Percentiles rank a stretch among this genome's conserved stretches.
These are phyloP conservation scores for Rhynchospora breviuscula DNA, from an alignment of 176 grass and related monocot species.

Conservation along the genomic window DNA sequence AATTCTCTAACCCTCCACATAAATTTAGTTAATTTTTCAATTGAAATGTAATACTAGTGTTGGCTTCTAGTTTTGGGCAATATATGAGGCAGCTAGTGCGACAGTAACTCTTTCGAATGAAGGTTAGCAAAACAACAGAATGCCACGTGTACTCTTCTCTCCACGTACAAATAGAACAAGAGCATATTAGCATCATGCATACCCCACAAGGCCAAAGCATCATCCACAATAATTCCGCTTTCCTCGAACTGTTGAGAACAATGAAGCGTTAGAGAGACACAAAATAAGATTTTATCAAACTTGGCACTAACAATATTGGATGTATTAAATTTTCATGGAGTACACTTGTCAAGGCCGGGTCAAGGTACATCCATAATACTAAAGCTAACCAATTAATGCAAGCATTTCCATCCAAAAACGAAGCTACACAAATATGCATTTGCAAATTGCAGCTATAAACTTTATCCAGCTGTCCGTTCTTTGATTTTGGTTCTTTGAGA, in stretches of 20 bases:
- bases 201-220: neutral
- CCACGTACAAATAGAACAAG: neutral
- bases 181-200: neutral
- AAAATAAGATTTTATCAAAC: too few species aligned
- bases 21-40: neutral
- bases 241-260: neutral
- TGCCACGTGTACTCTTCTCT: neutral
- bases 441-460: too few species aligned
- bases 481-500: too few species aligned
- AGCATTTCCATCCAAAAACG: neutral
- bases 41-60: neutral
- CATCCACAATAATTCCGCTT: neutral
- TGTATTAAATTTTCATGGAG: too few species aligned
- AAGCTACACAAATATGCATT: neutral
- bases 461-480: too few species aligned
- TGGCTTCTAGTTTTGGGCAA: slow-evolving; percentile 12
- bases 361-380: too few species aligned
- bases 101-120: neutral
- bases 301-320: too few species aligned
- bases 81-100: neutral
- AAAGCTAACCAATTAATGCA: neutral
- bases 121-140: neutral
- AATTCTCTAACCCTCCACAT: neutral
- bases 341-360: too few species aligned
- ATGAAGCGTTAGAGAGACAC: too few species aligned